Evolutionary conservation across 2,329 filamentous ascomycete genomes (phyloP).

Genomic region (Ceratocystis albifundus): DNA sequence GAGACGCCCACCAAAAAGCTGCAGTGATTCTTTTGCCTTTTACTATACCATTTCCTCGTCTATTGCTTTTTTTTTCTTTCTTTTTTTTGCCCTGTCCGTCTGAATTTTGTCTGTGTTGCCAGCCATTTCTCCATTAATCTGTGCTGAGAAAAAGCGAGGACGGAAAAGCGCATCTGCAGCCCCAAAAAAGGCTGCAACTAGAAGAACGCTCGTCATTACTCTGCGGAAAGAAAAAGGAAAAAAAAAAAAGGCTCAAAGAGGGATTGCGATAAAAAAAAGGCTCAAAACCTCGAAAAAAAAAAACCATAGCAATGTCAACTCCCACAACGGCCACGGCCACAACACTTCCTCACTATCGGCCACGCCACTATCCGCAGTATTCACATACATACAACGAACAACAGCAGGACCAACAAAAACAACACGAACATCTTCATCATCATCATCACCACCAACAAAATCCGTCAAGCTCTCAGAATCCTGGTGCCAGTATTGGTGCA

Average conservation of each 20-base stretch:
- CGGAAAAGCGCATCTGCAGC: conserved; percentile 9
- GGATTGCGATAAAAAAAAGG: not conserved
- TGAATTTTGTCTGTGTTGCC: not conserved
- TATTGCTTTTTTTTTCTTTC: conserved; percentile 3
- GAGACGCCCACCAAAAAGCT: not conserved
- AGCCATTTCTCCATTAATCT: not conserved
- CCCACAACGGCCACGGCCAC: conserved; percentile 66
- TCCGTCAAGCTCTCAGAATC: conserved; percentile 5
- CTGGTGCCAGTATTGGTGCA: not conserved
- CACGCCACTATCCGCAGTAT: conserved; percentile 44
- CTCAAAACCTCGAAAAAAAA: conserved; percentile 1
- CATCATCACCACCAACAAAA: conserved; percentile 12
- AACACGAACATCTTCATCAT: not conserved
- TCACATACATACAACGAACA: conserved; percentile 21
- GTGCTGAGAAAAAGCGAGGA: conserved; percentile 9
- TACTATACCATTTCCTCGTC: not conserved
- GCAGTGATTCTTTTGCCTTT: not conserved
- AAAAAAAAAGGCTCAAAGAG: conserved; percentile 4
- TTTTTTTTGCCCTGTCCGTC: not conserved
- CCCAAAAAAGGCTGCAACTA: not conserved
- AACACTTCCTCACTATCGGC: conserved; percentile 41
- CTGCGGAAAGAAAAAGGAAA: too few relatives aligned
- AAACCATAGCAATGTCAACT: conserved; percentile 62
- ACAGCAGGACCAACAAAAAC: not conserved
- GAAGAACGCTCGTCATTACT: not conserved